phyloP scores from a whole-genome alignment of 2,329 filamentous ascomycete genomes.

The Phoma sp. region DNA sequence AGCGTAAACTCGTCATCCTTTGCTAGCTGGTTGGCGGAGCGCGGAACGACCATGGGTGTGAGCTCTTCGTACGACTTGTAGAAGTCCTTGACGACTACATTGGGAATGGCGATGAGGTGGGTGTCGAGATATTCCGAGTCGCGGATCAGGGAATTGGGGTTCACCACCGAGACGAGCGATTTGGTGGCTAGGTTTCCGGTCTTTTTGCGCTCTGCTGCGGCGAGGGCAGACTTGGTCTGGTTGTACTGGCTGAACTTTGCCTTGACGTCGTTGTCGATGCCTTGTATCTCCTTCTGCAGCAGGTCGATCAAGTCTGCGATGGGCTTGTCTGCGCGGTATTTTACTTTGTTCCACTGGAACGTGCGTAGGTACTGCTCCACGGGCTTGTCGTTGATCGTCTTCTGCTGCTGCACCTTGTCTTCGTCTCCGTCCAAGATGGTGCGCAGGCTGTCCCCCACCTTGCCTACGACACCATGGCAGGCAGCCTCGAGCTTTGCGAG shows the following conservation, averaged over 20 bases:
- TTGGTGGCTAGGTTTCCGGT: conserved; percentile 94
- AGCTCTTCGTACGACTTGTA: conserved; percentile 87
- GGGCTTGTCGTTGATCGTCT: conserved; percentile 95
- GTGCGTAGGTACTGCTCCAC: conserved; percentile 88
- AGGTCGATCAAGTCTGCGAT: conserved; percentile 85
- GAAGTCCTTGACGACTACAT: conserved; percentile 83
- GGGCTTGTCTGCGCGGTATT: conserved; percentile 91
- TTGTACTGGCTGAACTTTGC: conserved; percentile 95
- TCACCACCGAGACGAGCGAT: conserved; percentile 87
- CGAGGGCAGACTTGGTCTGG: conserved; percentile 82
- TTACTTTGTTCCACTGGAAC: conserved; percentile 97
- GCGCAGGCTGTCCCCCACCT: conserved; percentile 85
- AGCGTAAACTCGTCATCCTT: conserved; percentile 89
- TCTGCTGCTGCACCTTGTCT: conserved; percentile 81
- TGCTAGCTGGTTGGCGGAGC: conserved; percentile 79
- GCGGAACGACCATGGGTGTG: conserved; percentile 89
- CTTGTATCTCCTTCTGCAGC: conserved; percentile 90
- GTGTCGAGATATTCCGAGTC: conserved; percentile 98
- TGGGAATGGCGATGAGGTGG: conserved; percentile 88
- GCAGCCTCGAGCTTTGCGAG: conserved; percentile 82
- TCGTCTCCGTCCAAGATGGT: conserved; percentile 84
- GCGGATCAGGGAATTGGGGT: conserved; percentile 74
- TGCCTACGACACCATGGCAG: conserved; percentile 82
- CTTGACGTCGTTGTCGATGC: conserved; percentile 95
- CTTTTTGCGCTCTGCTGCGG: conserved; percentile 82